These are phyloP conservation scores for Dentipellis sp. DNA, from an alignment of 768 basidiomycete genomes.

Conservation along the genomic window DNA sequence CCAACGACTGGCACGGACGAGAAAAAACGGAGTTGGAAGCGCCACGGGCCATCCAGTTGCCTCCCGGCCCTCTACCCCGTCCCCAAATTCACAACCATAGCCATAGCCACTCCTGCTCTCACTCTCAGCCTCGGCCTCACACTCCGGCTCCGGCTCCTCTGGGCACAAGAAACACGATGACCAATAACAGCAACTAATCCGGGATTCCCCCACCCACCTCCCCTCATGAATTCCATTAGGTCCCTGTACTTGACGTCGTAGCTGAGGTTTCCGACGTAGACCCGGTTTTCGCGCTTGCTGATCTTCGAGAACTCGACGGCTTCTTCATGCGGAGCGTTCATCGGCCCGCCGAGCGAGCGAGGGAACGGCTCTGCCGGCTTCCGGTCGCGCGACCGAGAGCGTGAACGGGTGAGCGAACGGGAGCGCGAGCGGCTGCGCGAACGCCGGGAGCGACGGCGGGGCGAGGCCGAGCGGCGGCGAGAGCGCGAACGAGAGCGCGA, in stretches of 20 bases:
- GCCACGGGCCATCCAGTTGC: neutral
- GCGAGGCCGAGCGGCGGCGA: slow-evolving; percentile 58
- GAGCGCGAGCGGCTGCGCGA: slow-evolving; percentile 50
- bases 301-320: slow-evolving; percentile 92
- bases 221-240: slow-evolving; percentile 99
- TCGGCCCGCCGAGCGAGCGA: slow-evolving; percentile 78
- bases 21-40: neutral
- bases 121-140: neutral
- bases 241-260: slow-evolving; percentile 99
- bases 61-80: neutral
- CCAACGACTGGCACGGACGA: neutral
- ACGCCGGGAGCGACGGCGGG: slow-evolving; percentile 51
- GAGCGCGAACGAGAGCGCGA: slow-evolving; percentile 63
- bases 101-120: neutral
- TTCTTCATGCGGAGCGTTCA: slow-evolving; percentile 88
- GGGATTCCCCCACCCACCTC: slow-evolving; percentile 93
- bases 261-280: slow-evolving; percentile 97
- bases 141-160: neutral
- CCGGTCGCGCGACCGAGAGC: slow-evolving; percentile 44
- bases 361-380: slow-evolving; percentile 58
- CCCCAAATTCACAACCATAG: too few species aligned
- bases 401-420: slow-evolving; percentile 53
- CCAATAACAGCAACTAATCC: slow-evolving; percentile 34
- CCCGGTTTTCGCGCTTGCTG: slow-evolving; percentile 96
- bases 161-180: slow-evolving; percentile 6